Evolutionary conservation across 192 early-diverging fungal species (phyloP).

Genomic region (Phlyctochytrium planicorne): DNA sequence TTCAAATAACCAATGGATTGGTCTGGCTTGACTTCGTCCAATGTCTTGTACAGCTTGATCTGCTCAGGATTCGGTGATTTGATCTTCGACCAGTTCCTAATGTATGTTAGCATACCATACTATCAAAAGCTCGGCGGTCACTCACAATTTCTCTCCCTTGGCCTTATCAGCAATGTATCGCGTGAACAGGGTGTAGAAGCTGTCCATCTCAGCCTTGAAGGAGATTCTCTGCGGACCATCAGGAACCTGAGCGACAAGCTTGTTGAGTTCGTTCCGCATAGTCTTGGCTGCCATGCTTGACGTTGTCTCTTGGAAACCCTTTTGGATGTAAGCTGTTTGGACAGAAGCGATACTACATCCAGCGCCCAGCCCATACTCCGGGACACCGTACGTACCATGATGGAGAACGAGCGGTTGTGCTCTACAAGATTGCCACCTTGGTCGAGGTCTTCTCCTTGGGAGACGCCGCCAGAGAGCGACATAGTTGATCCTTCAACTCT

Average conservation of each 20-base stretch:
- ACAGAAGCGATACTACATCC: too few species aligned
- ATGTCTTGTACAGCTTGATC: slow-evolving; percentile 76
- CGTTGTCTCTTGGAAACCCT: slow-evolving; percentile 56
- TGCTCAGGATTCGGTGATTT: slow-evolving; percentile 83
- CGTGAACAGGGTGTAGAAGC: slow-evolving; percentile 47
- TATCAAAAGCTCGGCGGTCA: too few species aligned
- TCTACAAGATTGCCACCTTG: neutral
- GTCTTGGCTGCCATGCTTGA: slow-evolving; percentile 58
- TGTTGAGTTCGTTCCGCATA: slow-evolving; percentile 76
- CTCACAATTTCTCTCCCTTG: slow-evolving; percentile 75
- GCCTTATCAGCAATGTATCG: slow-evolving; percentile 82
- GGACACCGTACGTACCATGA: slow-evolving; percentile 12
- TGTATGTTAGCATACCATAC: neutral
- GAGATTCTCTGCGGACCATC: slow-evolving; percentile 56
- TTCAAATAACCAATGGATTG: slow-evolving; percentile 61
- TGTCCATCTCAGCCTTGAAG: slow-evolving; percentile 48
- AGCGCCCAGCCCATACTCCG: too few species aligned
- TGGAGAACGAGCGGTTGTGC: slow-evolving; percentile 21
- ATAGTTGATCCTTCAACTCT: too few species aligned
- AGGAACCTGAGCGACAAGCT: slow-evolving; percentile 53
- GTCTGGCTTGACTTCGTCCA: slow-evolving; percentile 45
- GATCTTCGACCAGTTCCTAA: slow-evolving; percentile 93
- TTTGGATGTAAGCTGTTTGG: neutral
- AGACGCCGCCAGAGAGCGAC: too few species aligned
- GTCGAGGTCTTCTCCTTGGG: neutral